phyloP scores from a whole-genome alignment of 108 stramenopile species.

The Epithemia pelagica region DNA sequence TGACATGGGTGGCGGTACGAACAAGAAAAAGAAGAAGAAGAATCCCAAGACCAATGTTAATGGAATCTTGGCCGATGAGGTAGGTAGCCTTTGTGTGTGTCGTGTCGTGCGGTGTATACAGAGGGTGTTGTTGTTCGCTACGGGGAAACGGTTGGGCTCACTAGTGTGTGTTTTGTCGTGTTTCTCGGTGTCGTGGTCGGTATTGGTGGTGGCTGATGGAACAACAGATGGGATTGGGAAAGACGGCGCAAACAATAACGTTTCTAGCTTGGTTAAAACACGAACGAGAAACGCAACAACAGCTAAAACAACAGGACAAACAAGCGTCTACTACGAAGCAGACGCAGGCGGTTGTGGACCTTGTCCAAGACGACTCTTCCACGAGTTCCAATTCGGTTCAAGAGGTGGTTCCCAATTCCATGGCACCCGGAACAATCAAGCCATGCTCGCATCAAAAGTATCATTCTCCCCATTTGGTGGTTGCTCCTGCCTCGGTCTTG shows the following conservation, averaged over 20 bases:
- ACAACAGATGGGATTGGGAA: slow-evolving; percentile 38
- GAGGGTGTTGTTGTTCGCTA: slow-evolving; percentile 1
- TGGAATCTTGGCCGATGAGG: slow-evolving; percentile 94
- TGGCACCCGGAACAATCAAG: background rate
- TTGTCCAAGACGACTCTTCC: too few species aligned
- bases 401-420: too few species aligned
- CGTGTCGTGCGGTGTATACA: slow-evolving; percentile 18
- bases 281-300: slow-evolving; percentile 3
- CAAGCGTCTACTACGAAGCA: background rate
- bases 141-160: too few species aligned
- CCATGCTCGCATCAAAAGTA: background rate
- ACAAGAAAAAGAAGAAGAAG: slow-evolving; percentile 6
- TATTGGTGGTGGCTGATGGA: too few species aligned
- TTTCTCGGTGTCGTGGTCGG: too few species aligned
- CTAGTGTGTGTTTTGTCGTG: background rate
- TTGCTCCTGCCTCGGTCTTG: slow-evolving; percentile 91
- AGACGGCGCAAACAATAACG: slow-evolving; percentile 95
- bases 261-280: slow-evolving; percentile 85
- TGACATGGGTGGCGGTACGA: slow-evolving; percentile 18
- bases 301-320: slow-evolving; percentile 6
- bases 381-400: too few species aligned
- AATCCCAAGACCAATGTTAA: slow-evolving; percentile 61
- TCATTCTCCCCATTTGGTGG: slow-evolving; percentile 76
- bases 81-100: slow-evolving; percentile 63
- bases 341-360: too few species aligned